Percentiles rank a stretch among this genome's conserved stretches.
These are phyloP conservation scores for Hyphodiscus sp. DNA, from an alignment of 2,329 filamentous ascomycete genomes.

Conservation along the genomic window DNA sequence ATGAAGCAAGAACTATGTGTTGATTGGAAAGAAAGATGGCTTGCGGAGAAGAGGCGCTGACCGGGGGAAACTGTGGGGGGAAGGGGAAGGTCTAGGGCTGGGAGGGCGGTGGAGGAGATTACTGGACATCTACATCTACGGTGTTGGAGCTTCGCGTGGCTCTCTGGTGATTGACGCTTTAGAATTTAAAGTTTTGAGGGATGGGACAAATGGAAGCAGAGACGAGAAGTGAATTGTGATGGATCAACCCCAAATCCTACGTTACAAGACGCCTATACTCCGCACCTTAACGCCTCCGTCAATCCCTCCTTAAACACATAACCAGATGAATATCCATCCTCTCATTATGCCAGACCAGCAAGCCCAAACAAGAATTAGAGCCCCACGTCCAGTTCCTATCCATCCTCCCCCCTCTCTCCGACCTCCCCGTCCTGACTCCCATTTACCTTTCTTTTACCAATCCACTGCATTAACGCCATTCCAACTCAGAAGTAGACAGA, in stretches of 20 bases:
- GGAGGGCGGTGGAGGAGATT: too few relatives aligned
- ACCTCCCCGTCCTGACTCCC: neutral
- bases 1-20: too few relatives aligned
- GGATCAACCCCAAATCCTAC: neutral
- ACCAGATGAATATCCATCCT: neutral
- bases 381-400: neutral
- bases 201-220: too few relatives aligned
- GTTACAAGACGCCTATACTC: neutral
- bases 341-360: neutral
- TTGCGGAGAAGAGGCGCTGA: too few relatives aligned
- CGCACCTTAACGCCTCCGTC: neutral
- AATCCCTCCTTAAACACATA: neutral
- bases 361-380: neutral
- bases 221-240: neutral
- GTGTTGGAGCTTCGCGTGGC: too few relatives aligned
- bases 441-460: neutral
- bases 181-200: too few relatives aligned
- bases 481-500: constrained; percentile 9
- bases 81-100: too few relatives aligned
- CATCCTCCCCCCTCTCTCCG: neutral
- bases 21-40: too few relatives aligned
- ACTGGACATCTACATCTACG: too few relatives aligned
- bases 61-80: too few relatives aligned
- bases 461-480: constrained; percentile 18
- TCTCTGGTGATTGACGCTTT: too few relatives aligned